Percentiles rank a stretch among this genome's conserved stretches.
Evolutionary conservation across 2,329 filamentous ascomycete species (phyloP).

Genomic region (Trichophyton verrucosum): DNA sequence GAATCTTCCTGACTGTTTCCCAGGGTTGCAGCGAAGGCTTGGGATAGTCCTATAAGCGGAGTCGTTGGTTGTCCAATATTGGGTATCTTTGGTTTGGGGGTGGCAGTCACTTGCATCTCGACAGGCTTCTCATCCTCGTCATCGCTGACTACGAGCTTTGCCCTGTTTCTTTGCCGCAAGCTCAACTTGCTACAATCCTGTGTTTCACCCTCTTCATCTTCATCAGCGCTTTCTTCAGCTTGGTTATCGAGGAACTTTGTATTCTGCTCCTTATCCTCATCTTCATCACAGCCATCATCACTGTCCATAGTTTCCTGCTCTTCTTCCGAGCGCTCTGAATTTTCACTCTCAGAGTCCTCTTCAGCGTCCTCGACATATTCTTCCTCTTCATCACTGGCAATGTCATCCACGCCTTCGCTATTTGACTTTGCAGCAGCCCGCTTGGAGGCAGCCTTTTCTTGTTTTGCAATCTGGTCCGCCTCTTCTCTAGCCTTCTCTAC

Average conservation of each 20-base stretch:
- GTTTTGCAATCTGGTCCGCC: constrained; percentile 62
- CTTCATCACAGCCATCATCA: constrained; percentile 13
- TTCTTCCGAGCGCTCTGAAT: constrained; percentile 11
- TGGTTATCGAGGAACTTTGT: constrained; percentile 28
- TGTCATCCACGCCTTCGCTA: constrained; percentile 39
- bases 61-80: constrained; percentile 43
- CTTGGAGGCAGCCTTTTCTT: constrained; percentile 63
- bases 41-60: constrained; percentile 57
- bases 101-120: constrained; percentile 8
- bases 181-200: constrained; percentile 34
- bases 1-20: constrained; percentile 44
- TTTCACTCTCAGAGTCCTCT: constrained; percentile 24
- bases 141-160: constrained; percentile 51
- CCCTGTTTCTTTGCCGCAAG: constrained; percentile 39
- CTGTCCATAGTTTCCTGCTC: constrained; percentile 19
- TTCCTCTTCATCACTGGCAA: constrained; percentile 45
- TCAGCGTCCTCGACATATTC: constrained; percentile 31
- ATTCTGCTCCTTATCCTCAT: constrained; percentile 16
- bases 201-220: constrained; percentile 17
- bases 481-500: constrained; percentile 73
- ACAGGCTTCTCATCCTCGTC: constrained; percentile 45
- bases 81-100: constrained; percentile 46
- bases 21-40: constrained; percentile 85
- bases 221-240: constrained; percentile 31
- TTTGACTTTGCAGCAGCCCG: constrained; percentile 43